Base-by-base conservation (phyloP, 768 basidiomycete species). In the Holtermannia corniformis region DNA sequence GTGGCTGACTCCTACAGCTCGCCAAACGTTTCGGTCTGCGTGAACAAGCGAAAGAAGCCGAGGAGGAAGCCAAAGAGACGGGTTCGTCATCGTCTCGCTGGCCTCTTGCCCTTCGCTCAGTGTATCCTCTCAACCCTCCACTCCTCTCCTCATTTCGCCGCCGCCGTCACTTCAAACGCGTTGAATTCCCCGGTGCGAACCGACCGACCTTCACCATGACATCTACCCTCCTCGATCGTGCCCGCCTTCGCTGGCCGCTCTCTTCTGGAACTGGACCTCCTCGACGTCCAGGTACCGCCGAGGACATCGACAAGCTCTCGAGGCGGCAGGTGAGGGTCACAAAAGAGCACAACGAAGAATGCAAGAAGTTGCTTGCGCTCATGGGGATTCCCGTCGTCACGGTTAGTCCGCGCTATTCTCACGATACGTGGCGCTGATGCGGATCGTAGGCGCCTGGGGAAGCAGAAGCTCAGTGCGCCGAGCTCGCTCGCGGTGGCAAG, bases 351-450 rank as follows among this genome's bases (percentile, higher is more conserved):
- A 99, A 99, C 60, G 90, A 90, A 65, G 95, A 97, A 69, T 96
- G 92, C 64, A 80, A 84, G 59, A 82, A 78, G 59, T 76, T 99
- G 12, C 80, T 99, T 44, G 80, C 76, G 25, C 79, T 99, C 4
- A 99, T 99, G 95, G 95, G 95, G 4, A 96, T 99, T 40, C 95
- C 95, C 3, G 86, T 87, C 46, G 83, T 97, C 47, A 77, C 95
- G 32, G 95, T 91, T 60, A 48, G 87, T 74, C 16, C 32, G 7
- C 32, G 10, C 16, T 37, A 37, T 7, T 37, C 32, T 37, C 32
- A 37, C n/a, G n/a, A n/a, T n/a, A n/a, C n/a, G n/a, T n/a, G n/a
- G n/a, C n/a, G 50, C 58, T 62, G 49, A 57, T 16, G 1, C n/a
- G n/a, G n/a, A 12, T 10, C 14, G 5, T 57, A 97, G 92, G 92